Evolutionary conservation across 1,284 basidiomycete species (phyloP), one percentile per base, ranked within the genome.

Genomic region (Apiotrichum sp.): DNA sequence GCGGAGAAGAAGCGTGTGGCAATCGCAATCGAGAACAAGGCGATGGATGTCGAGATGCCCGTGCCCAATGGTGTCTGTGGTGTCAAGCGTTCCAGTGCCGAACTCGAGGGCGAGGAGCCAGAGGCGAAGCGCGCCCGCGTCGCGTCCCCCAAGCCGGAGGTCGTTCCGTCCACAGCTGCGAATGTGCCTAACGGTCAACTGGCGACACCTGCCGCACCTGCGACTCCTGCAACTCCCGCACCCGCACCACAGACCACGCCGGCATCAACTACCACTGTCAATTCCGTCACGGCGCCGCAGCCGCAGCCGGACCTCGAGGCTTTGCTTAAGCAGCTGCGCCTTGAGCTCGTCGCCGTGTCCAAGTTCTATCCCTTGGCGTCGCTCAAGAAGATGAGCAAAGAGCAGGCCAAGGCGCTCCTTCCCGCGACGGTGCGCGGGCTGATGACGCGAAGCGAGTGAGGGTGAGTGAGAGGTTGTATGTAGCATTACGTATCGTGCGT

Each of bases 361-460:
- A 74, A 74, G 55, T 74, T 71, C 54, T 74, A 73, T 50, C 72
- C 72, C 3, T 57, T 74, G 33, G 66, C 69, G 10, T 69, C 68
- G 50, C 54, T 74, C 33, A 65, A 64, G 53, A 72, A 72, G 61
- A 70, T 74, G 67, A 56, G 55, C 9, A 63, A 63, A 48, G 63
- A 60, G 29, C 64, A 70, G 22, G 72, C 72, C 10, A 64, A 64
- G 40, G 63, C 58, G 46, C 56, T 72, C 38, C 57, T 74, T 16
- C 72, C 72, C 14, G 47, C 58, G 9, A 70, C 68, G 48, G 72
- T 74, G n/a, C 64, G 69, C 46, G 54, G 38, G 3, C 57, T 74
- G 46, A 69, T 73, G 70, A 66, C 60, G n/a, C 22, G 22, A 9
- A 16, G 22, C 1, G 49, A 36, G 10, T 16, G 14, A 8, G 7